phyloP scores from a whole-genome alignment of 2,329 filamentous ascomycete species.

The Colletotrichum sp. region DNA sequence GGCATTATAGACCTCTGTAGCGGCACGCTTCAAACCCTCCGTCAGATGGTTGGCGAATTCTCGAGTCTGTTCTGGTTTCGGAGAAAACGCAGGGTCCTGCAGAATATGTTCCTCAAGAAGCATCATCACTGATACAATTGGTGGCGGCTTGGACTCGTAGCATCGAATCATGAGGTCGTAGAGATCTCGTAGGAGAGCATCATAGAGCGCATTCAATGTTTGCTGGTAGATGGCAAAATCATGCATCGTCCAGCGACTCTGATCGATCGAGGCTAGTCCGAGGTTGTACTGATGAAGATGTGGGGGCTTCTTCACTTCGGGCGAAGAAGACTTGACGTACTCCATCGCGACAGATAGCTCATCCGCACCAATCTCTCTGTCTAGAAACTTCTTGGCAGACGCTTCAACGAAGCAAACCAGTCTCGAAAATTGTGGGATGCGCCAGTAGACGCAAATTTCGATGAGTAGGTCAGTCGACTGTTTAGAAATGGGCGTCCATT shows the following conservation, averaged over 20 bases:
- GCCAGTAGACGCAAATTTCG: slow-evolving; percentile 87
- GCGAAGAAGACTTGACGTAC: slow-evolving; percentile 74
- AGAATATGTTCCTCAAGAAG: slow-evolving; percentile 84
- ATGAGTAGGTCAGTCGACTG: slow-evolving; percentile 82
- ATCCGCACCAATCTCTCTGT: slow-evolving; percentile 80
- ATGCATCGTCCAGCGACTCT: slow-evolving; percentile 68
- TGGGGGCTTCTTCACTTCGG: slow-evolving; percentile 68
- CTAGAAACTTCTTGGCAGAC: slow-evolving; percentile 80
- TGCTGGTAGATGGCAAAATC: slow-evolving; percentile 77
- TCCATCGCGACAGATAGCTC: slow-evolving; percentile 85
- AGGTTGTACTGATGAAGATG: slow-evolving; percentile 56
- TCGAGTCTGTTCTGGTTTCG: slow-evolving; percentile 70
- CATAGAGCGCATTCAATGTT: slow-evolving; percentile 75
- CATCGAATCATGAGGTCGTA: slow-evolving; percentile 87
- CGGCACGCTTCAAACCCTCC: slow-evolving; percentile 75
- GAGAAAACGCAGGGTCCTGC: slow-evolving; percentile 75
- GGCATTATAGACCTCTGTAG: slow-evolving; percentile 77
- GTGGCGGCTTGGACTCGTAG: slow-evolving; percentile 86
- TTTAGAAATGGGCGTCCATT: slow-evolving; percentile 67
- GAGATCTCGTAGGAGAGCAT: slow-evolving; percentile 83
- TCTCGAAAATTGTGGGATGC: slow-evolving; percentile 81
- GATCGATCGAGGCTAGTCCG: slow-evolving; percentile 60
- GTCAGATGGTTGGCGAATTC: slow-evolving; percentile 75
- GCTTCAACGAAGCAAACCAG: slow-evolving; percentile 85
- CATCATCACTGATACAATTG: slow-evolving; percentile 79